These are phyloP conservation scores for Pouteria campechiana DNA, from an alignment of 179 eudicot genomes.

Conservation along the genomic window DNA sequence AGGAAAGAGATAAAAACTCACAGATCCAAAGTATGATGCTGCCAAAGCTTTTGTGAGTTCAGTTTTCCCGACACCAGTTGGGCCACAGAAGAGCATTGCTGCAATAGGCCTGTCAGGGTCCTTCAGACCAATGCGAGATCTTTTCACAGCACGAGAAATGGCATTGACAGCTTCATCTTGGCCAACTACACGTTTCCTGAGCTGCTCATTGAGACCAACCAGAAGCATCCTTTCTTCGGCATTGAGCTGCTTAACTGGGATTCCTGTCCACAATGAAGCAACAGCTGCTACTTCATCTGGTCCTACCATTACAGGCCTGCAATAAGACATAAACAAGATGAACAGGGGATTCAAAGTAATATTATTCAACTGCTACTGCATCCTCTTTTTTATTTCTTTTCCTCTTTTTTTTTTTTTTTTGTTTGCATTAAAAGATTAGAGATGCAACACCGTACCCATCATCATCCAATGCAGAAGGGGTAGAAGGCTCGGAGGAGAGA, in stretches of 20 bases:
- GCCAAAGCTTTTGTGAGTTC: conserved; percentile 50
- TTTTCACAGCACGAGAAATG: conserved; percentile 44
- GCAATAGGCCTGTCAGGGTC: conserved; percentile 46
- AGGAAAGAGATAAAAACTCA: conserved; percentile 14
- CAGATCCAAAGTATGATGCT: conserved; percentile 39
- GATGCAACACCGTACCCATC: conserved; percentile 37
- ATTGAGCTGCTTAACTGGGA: conserved; percentile 42
- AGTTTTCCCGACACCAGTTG: conserved; percentile 53
- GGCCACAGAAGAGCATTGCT: conserved; percentile 48
- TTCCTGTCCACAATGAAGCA: conserved; percentile 42
- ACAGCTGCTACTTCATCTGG: conserved; percentile 42
- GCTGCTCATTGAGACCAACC: conserved; percentile 34
- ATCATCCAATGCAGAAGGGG: conserved; percentile 11
- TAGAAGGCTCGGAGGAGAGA: conserved; percentile 6
- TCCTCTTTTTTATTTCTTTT: too few relatives aligned
- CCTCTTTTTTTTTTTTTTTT: too few relatives aligned
- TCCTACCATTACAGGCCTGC: conserved; percentile 28
- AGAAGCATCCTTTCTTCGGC: conserved; percentile 35
- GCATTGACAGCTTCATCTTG: conserved; percentile 50
- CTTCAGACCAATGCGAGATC: conserved; percentile 43
- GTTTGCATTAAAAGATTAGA: too few relatives aligned
- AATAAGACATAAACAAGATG: not conserved
- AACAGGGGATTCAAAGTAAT: too few relatives aligned
- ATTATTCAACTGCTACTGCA: too few relatives aligned
- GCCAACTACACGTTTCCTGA: conserved; percentile 40